Percentiles rank a stretch among this genome's conserved stretches.
phyloP scores from a whole-genome alignment of 2,329 filamentous ascomycete species.

The Clathrospora elynae region DNA sequence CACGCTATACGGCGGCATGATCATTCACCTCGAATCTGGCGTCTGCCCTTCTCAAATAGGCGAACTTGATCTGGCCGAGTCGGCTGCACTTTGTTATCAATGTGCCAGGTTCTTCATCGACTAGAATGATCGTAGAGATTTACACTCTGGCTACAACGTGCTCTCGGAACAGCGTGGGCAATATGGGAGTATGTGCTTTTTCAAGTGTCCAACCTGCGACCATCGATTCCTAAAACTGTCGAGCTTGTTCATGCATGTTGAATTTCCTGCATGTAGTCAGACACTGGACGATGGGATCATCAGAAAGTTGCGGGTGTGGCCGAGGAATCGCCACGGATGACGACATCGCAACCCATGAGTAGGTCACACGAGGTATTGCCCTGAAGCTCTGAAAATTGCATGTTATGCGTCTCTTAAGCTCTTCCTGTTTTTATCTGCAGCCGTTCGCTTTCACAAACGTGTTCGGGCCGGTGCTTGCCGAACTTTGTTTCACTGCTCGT shows the following conservation, averaged over 20 bases:
- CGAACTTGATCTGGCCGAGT: slow-evolving; percentile 17
- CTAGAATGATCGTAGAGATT: neutral
- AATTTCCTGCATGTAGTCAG: slow-evolving; percentile 15
- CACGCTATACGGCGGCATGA: slow-evolving; percentile 18
- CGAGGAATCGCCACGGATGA: too few species aligned
- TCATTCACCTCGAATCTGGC: slow-evolving; percentile 15
- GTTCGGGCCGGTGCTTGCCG: too few species aligned
- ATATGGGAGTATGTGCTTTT: neutral
- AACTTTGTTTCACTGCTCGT: too few species aligned
- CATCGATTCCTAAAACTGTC: slow-evolving; percentile 14
- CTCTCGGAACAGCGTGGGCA: neutral
- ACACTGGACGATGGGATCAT: slow-evolving; percentile 5
- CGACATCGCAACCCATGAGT: too few species aligned
- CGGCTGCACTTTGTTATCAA: slow-evolving; percentile 22
- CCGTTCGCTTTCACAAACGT: too few species aligned
- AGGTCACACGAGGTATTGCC: too few species aligned
- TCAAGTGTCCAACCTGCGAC: slow-evolving; percentile 14
- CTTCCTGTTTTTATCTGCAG: too few species aligned
- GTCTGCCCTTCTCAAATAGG: slow-evolving; percentile 7
- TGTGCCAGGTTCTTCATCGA: slow-evolving; percentile 7
- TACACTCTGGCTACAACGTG: neutral
- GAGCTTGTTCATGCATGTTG: slow-evolving; percentile 19
- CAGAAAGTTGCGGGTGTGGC: neutral
- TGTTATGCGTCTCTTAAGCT: too few species aligned
- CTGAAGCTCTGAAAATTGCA: too few species aligned